A percentile compares a stretch with the other conserved stretches of the same genome.
These are phyloP conservation scores for Chlamydomonas reinhardtii DNA, from an alignment of 163 green algal species.

Conservation along the genomic window DNA sequence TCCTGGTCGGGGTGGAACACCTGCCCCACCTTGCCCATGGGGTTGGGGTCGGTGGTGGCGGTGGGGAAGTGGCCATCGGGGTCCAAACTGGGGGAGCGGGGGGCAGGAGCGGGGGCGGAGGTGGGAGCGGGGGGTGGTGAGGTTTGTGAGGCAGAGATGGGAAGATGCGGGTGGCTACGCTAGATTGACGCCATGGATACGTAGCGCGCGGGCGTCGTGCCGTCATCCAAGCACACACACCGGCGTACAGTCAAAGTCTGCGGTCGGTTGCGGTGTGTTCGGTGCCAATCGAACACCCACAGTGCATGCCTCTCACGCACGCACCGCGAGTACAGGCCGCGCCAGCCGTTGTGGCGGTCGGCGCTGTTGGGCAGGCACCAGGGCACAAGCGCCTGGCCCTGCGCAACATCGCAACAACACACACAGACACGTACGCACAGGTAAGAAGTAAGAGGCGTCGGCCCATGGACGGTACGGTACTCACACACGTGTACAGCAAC, in stretches of 20 bases:
- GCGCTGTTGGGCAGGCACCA: constrained; percentile 98
- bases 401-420: not conserved
- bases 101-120: not conserved
- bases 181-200: no score
- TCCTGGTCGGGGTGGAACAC: constrained; percentile 98
- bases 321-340: constrained; percentile 89
- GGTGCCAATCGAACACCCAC: no score
- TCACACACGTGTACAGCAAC: no score
- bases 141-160: not conserved
- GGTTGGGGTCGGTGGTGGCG: constrained; percentile 96
- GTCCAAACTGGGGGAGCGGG: constrained; percentile 76
- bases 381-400: constrained; percentile 91
- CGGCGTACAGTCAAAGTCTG: no score
- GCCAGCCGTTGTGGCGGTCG: constrained; percentile 96
- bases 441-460: no score
- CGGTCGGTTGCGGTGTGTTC: no score
- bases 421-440: not conserved
- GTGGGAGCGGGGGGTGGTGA: no score
- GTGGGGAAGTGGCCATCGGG: constrained; percentile 96
- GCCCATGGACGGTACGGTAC: no score
- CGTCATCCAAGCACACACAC: not conserved
- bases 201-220: no score
- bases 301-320: no score
- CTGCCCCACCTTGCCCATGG: constrained; percentile 99
- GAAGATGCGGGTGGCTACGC: no score